phyloP scores from a whole-genome alignment of 495 filamentous ascomycete genomes.

The Acidomyces sp. region DNA sequence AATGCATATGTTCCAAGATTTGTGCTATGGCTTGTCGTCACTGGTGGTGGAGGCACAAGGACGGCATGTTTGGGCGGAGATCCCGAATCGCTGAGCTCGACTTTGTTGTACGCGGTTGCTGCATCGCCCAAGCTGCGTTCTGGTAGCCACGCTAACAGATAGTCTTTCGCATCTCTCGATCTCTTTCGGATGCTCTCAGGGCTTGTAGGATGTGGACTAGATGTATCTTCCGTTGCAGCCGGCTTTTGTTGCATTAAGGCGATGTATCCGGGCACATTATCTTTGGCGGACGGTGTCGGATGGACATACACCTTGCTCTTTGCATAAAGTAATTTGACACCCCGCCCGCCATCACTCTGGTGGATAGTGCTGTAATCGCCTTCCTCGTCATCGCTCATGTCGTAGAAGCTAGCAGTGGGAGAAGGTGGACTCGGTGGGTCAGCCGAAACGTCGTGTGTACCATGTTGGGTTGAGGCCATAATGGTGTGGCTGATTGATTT shows the following conservation, averaged over 20 bases:
- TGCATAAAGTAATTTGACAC: slow-evolving; percentile 89
- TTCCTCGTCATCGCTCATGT: slow-evolving; percentile 92
- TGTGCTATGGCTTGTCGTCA: slow-evolving; percentile 52
- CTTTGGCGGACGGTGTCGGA: slow-evolving; percentile 80
- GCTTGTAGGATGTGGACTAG: neutral
- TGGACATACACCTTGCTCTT: slow-evolving; percentile 99
- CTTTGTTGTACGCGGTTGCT: slow-evolving; percentile 81
- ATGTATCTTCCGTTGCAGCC: slow-evolving; percentile 15
- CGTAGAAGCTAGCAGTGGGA: slow-evolving; percentile 85
- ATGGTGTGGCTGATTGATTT: too few species aligned
- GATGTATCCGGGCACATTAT: slow-evolving; percentile 94
- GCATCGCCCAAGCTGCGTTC: slow-evolving; percentile 80
- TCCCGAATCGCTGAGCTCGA: slow-evolving; percentile 70
- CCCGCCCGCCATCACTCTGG: slow-evolving; percentile 60
- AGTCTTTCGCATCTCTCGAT: slow-evolving; percentile 35
- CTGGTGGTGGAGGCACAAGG: slow-evolving; percentile 84
- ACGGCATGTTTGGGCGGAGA: slow-evolving; percentile 74
- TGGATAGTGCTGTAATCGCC: slow-evolving; percentile 92
- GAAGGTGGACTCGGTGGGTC: slow-evolving; percentile 41
- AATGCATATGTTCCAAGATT: slow-evolving; percentile 80
- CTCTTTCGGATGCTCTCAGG: neutral
- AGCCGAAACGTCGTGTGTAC: too few species aligned
- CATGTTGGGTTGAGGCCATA: too few species aligned
- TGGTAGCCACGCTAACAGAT: slow-evolving; percentile 85
- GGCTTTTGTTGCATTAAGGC: slow-evolving; percentile 87